Base-by-base conservation (phyloP, 768 basidiomycete species). In the Cystofilobasidium capitatum region DNA sequence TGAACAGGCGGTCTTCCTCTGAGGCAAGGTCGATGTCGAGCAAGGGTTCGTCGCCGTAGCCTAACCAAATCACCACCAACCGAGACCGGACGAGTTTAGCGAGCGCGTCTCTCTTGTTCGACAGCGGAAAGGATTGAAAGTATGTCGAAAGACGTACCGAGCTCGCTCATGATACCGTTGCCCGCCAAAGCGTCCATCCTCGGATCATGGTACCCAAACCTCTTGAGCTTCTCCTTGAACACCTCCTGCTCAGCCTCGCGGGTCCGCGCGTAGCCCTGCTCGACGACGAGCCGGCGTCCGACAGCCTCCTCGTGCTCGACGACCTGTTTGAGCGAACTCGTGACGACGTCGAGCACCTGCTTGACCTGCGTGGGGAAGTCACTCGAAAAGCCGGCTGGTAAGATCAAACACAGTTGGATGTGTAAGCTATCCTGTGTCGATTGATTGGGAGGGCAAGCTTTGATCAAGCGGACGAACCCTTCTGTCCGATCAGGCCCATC, bases 401-500 rank as follows among this genome's bases (percentile, higher is more conserved):
- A 24, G 40, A 20, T 42, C 29, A 20, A 54, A 1, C 6, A 22
- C 22, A 1, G 26, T 9, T 29, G 42, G 8, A 40, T 3, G 17
- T 5, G 17, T 9, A 14, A n/a, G n/a, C n/a, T n/a, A n/a, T n/a
- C n/a, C n/a, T n/a, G n/a, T n/a, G n/a, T n/a, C n/a, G n/a, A n/a
- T n/a, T n/a, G n/a, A n/a, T n/a, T n/a, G n/a, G n/a, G n/a, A n/a
- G 29, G 37, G 17, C 12, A 61, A 31, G 22, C 8, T n/a, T 8
- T 29, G 26, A 24, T 24, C 47, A 31, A 51, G 47, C 7, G n/a
- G 45, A 58, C 77, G 8, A 63, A 87, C 89, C 84, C 79, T 97
- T 97, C 74, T 96, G 91, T 3, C 96, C 96, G 71, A 96, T 96
- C n/a, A 98, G 74, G 1, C 93, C 93, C 49, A 92, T 83, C 67